Conservation (phyloP, 345 rosid genomes). For the Moringa oleifera region DNA sequence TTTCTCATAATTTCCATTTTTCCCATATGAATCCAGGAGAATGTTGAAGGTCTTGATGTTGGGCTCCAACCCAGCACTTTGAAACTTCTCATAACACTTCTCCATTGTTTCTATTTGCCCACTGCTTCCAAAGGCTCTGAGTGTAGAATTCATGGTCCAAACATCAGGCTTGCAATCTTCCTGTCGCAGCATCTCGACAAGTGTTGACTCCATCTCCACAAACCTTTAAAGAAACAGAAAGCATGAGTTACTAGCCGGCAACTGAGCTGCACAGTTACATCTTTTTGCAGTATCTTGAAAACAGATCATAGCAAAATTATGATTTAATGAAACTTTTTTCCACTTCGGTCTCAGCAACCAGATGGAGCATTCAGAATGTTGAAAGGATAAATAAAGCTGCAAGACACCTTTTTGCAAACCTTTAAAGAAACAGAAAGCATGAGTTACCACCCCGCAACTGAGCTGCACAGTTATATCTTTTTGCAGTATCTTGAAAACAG, state of each 20-base stretch:
- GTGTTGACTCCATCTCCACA: slow-evolving; percentile 81
- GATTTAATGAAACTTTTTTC: slow-evolving; percentile 6
- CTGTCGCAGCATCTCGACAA: slow-evolving; percentile 70
- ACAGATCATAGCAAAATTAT: background rate
- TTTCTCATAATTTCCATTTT: slow-evolving; percentile 65
- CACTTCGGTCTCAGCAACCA: slow-evolving; percentile 13
- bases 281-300: background rate
- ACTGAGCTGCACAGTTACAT: slow-evolving; percentile 7
- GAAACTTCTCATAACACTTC: slow-evolving; percentile 90
- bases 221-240: slow-evolving; percentile 48
- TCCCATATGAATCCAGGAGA: slow-evolving; percentile 81
- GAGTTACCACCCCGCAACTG: slow-evolving; percentile 18
- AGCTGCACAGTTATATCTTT: slow-evolving; percentile 2
- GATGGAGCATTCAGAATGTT: slow-evolving; percentile 12
- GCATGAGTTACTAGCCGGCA: slow-evolving; percentile 16
- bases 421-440: slow-evolving; percentile 25
- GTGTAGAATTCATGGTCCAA: slow-evolving; percentile 93
- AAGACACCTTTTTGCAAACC: slow-evolving; percentile 80
- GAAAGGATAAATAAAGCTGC: background rate
- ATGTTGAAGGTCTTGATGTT: slow-evolving; percentile 83
- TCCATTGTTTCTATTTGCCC: slow-evolving; percentile 88
- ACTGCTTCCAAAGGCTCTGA: slow-evolving; percentile 80
- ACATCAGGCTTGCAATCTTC: slow-evolving; percentile 70
- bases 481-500: background rate
- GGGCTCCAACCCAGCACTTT: slow-evolving; percentile 83